Evolutionary conservation across 2,329 filamentous ascomycete genomes (phyloP).

Genomic region (Aspergillus puulaauensis): DNA sequence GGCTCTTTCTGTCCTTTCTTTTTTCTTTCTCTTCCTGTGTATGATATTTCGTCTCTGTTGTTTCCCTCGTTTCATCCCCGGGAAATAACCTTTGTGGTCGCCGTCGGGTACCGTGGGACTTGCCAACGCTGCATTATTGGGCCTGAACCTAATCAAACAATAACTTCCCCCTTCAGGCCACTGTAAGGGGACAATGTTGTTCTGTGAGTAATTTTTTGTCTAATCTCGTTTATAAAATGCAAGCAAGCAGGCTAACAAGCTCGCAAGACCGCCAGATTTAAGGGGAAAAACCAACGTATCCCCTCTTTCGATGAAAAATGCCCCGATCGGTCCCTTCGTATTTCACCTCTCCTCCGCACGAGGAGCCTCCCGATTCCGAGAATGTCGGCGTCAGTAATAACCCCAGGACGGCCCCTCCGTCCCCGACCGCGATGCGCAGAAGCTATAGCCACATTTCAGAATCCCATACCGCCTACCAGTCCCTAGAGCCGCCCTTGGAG

Average conservation of each 20-base stretch:
- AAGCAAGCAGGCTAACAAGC: not conserved
- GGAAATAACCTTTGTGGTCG: not conserved
- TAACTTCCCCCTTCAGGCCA: not conserved
- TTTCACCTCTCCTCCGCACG: constrained; percentile 18
- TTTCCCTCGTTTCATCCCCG: not conserved
- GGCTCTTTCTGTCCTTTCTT: not conserved
- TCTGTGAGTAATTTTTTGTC: not conserved
- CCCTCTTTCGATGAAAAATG: constrained; percentile 21
- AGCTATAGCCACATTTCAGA: constrained; percentile 30
- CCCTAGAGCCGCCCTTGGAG: constrained; percentile 30
- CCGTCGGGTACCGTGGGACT: constrained; percentile 3
- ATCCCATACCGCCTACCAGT: constrained; percentile 33
- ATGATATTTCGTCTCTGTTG: not conserved
- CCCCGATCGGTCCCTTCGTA: constrained; percentile 33
- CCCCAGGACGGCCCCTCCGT: constrained; percentile 35
- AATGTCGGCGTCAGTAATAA: constrained; percentile 10
- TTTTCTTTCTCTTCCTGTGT: not conserved
- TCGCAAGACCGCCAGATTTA: constrained; percentile 4
- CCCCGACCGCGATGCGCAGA: constrained; percentile 34
- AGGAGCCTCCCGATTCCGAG: constrained; percentile 9
- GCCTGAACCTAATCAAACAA: not conserved
- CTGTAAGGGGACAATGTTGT: constrained; percentile 3
- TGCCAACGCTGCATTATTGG: not conserved
- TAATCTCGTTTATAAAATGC: not conserved
- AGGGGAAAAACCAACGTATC: constrained; percentile 1